phyloP scores from a whole-genome alignment of 2,329 filamentous ascomycete genomes.

The Tolypocladium pustulatum region DNA sequence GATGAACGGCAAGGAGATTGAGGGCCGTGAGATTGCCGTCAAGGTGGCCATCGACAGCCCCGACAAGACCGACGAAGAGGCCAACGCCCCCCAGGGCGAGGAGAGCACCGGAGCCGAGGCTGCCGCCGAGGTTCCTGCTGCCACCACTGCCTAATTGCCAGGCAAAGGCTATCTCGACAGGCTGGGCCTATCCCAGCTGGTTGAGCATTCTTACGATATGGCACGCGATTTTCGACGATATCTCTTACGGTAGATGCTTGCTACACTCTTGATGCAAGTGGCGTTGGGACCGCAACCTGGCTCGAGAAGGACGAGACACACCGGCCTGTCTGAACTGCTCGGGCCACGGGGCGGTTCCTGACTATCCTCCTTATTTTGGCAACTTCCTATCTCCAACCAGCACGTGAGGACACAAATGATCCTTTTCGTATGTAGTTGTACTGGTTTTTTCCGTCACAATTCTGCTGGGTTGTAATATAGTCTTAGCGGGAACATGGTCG shows the following conservation, averaged over 20 bases:
- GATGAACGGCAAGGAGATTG: conserved; percentile 99
- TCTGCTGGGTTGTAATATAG: conserved; percentile 26
- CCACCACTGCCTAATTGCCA: conserved; percentile 20
- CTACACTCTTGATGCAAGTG: conserved; percentile 6
- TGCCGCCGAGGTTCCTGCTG: conserved; percentile 13
- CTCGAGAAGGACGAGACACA: not conserved
- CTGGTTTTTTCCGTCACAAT: conserved; percentile 17
- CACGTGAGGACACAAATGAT: conserved; percentile 1
- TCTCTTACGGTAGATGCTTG: conserved; percentile 26
- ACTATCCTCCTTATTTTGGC: not conserved
- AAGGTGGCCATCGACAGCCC: conserved; percentile 99
- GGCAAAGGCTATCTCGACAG: conserved; percentile 12
- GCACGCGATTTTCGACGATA: conserved; percentile 27
- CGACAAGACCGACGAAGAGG: conserved; percentile 87
- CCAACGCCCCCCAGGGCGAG: conserved; percentile 42
- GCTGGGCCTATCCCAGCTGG: conserved; percentile 13
- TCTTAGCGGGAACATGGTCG: conserved; percentile 18
- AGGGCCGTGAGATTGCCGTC: conserved; percentile 97
- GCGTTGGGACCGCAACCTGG: not conserved
- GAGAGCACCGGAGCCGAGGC: conserved; percentile 32
- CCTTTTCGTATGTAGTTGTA: conserved; percentile 23
- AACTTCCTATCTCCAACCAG: not conserved
- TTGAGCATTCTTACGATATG: conserved; percentile 27
- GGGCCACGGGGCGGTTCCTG: not conserved
- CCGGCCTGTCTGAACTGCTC: conserved; percentile 1